These are phyloP conservation scores for Leccinum aurantiacum DNA, from an alignment of 768 basidiomycete species.

Conservation along the genomic window DNA sequence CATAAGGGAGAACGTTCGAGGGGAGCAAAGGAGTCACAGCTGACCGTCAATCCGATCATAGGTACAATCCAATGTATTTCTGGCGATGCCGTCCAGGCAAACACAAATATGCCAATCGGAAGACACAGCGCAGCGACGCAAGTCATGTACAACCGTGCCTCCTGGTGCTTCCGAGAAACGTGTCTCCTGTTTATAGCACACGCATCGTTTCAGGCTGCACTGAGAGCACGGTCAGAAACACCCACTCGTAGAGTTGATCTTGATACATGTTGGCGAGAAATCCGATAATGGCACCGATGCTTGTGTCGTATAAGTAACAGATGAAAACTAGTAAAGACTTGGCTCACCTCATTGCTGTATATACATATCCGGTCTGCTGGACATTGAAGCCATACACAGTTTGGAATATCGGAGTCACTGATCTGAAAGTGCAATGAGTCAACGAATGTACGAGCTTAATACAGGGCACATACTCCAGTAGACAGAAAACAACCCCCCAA, in stretches of 20 bases:
- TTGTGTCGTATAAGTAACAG: slow-evolving; percentile 24
- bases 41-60: slow-evolving; percentile 23
- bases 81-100: slow-evolving; percentile 63
- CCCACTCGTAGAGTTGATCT: slow-evolving; percentile 49
- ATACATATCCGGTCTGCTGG: slow-evolving; percentile 58
- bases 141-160: slow-evolving; percentile 61
- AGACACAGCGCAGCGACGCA: slow-evolving; percentile 54
- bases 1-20: slow-evolving; percentile 3
- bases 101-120: slow-evolving; percentile 64
- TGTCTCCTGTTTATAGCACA: slow-evolving; percentile 27
- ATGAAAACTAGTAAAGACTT: background rate
- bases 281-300: slow-evolving; percentile 52
- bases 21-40: background rate
- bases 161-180: slow-evolving; percentile 35
- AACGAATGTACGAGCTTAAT: background rate
- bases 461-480: slow-evolving; percentile 48
- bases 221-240: background rate
- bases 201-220: slow-evolving; percentile 10
- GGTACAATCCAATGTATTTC: slow-evolving; percentile 57
- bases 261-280: slow-evolving; percentile 45
- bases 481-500: slow-evolving; percentile 72
- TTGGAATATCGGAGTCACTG: slow-evolving; percentile 54
- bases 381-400: slow-evolving; percentile 58
- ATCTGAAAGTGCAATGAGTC: slow-evolving; percentile 32
- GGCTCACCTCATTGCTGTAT: slow-evolving; percentile 48